These are phyloP conservation scores for Coemansia erecta DNA, from an alignment of 192 early-diverging fungal species.

Conservation along the genomic window DNA sequence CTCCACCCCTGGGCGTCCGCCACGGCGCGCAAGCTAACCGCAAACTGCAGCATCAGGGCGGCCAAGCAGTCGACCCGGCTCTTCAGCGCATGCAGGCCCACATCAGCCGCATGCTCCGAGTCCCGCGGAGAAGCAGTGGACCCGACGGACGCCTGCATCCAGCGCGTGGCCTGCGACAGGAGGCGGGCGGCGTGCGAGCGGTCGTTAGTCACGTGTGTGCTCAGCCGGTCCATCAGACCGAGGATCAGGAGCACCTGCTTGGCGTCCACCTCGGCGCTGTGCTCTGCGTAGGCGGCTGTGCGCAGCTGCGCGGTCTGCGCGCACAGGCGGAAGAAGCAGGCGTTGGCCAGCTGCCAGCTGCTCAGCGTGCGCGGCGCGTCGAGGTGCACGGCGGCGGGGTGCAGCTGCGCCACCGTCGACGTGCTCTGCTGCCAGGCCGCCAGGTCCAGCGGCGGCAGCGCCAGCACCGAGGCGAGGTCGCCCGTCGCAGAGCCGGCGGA, in stretches of 20 bases:
- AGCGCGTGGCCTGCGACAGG: slow-evolving; percentile 18
- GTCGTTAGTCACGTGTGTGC: slow-evolving; percentile 18
- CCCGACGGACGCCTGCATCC: slow-evolving; percentile 31
- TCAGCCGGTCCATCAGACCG: slow-evolving; percentile 29
- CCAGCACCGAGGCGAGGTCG: slow-evolving; percentile 17
- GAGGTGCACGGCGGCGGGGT: slow-evolving; percentile 6
- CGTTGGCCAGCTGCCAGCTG: slow-evolving; percentile 29
- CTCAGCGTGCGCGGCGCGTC: slow-evolving; percentile 4
- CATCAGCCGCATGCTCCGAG: background rate
- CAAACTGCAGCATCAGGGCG: slow-evolving; percentile 26
- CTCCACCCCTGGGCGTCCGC: slow-evolving; percentile 32
- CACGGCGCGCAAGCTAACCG: slow-evolving; percentile 9
- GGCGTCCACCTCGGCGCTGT: slow-evolving; percentile 31
- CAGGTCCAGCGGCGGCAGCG: slow-evolving; percentile 25
- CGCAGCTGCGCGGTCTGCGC: slow-evolving; percentile 40
- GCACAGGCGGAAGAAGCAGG: slow-evolving; percentile 33
- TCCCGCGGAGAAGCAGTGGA: background rate
- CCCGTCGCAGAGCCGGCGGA: too few species aligned
- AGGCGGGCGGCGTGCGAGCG: slow-evolving; percentile 26
- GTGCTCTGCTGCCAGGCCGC: slow-evolving; percentile 15
- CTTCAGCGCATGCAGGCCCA: slow-evolving; percentile 15
- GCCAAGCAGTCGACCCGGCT: slow-evolving; percentile 14
- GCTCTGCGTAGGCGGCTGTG: slow-evolving; percentile 25
- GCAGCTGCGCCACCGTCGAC: background rate
- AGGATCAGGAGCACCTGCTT: slow-evolving; percentile 34